Evolutionary conservation across 176 grass and related monocot species (phyloP).

Genomic region (Rhynchospora breviuscula): DNA sequence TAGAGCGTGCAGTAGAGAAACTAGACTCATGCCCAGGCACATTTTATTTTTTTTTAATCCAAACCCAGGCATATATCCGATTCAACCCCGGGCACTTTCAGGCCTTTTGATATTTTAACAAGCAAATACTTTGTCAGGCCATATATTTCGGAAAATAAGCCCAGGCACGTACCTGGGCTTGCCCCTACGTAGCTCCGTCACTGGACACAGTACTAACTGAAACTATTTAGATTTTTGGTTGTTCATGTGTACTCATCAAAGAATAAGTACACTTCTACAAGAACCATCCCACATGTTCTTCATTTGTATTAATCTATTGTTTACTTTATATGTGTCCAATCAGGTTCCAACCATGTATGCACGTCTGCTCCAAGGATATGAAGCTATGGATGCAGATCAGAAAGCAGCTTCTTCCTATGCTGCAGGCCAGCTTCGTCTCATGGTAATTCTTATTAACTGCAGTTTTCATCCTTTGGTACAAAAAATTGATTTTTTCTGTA

Average conservation of each 20-base stretch:
- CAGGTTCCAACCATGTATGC: conserved; percentile 98
- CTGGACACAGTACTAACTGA: background rate
- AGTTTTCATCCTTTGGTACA: background rate
- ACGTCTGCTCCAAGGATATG: conserved; percentile 80
- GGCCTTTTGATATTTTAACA: too few relatives aligned
- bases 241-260: background rate
- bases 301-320: background rate
- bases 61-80: too few relatives aligned
- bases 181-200: too few relatives aligned
- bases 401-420: conserved; percentile 57
- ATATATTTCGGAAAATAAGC: too few relatives aligned
- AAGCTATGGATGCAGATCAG: conserved; percentile 70
- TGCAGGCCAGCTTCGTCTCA: conserved; percentile 80
- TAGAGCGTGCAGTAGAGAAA: too few relatives aligned
- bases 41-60: too few relatives aligned
- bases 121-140: too few relatives aligned
- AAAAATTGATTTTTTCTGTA: background rate
- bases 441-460: conserved; percentile 43
- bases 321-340: conserved; percentile 24
- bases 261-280: background rate
- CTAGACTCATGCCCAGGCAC: too few relatives aligned
- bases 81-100: too few relatives aligned
- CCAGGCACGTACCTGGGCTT: too few relatives aligned
- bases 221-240: background rate
- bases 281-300: background rate